phyloP scores from a whole-genome alignment of 1,284 basidiomycete genomes.

The Coriolopsis trogii region DNA sequence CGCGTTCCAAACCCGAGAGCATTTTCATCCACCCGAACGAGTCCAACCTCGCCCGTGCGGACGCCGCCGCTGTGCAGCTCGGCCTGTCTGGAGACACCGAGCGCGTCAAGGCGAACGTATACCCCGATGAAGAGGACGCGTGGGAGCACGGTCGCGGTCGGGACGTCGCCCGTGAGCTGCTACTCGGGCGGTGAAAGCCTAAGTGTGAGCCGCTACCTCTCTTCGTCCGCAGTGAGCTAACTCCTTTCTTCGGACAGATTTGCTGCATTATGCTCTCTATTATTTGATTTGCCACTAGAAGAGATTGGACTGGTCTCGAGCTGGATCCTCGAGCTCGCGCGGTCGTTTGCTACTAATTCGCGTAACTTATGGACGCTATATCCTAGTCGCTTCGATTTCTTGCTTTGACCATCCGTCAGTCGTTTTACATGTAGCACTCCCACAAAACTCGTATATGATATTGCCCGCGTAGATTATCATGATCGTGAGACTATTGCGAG shows the following conservation, averaged over 20 bases:
- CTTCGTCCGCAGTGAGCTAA: too few species aligned
- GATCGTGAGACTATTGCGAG: too few species aligned
- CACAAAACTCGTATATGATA: constrained; percentile 9
- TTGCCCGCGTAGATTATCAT: too few species aligned
- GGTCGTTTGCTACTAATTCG: too few species aligned
- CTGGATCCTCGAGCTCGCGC: too few species aligned
- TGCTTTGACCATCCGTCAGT: background rate
- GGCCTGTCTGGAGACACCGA: constrained; percentile 51
- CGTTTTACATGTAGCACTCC: constrained; percentile 13
- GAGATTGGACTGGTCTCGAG: too few species aligned
- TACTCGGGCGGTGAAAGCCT: constrained; percentile 19
- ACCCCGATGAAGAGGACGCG: constrained; percentile 32
- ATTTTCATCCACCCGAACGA: constrained; percentile 65
- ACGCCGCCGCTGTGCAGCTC: constrained; percentile 56
- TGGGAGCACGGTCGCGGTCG: constrained; percentile 46
- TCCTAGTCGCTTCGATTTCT: background rate
- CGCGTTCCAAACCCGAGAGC: constrained; percentile 55
- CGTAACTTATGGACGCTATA: constrained; percentile 2
- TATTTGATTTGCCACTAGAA: too few species aligned
- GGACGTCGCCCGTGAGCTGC: constrained; percentile 39
- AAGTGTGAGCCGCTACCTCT: too few species aligned
- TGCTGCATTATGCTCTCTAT: too few species aligned
- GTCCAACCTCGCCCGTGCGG: constrained; percentile 66
- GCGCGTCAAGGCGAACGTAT: constrained; percentile 37
- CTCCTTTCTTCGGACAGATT: too few species aligned